These are phyloP conservation scores for Boletus reticuloceps DNA, from an alignment of 768 basidiomycete species.

Conservation along the genomic window DNA sequence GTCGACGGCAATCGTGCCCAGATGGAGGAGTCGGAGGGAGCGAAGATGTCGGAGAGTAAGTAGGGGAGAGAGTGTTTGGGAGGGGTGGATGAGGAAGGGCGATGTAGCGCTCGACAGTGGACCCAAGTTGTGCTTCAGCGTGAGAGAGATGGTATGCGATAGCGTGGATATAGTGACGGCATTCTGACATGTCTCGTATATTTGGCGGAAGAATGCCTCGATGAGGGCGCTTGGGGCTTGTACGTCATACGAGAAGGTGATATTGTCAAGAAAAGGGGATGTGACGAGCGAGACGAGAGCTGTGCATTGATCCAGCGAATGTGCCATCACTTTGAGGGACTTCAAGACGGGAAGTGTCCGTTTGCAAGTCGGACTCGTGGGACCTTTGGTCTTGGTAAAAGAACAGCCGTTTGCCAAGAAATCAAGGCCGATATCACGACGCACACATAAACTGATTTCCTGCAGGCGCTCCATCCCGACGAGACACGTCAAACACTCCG, in stretches of 20 bases:
- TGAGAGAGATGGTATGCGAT: constrained; percentile 18
- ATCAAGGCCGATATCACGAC: constrained; percentile 15
- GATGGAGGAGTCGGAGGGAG: constrained; percentile 21
- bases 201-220: constrained; percentile 23
- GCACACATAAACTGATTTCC: constrained; percentile 22
- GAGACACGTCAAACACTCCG: constrained; percentile 21
- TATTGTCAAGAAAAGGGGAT: constrained; percentile 20
- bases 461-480: constrained; percentile 20
- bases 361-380: not conserved
- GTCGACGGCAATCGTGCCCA: constrained; percentile 28
- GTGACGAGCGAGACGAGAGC: constrained; percentile 23
- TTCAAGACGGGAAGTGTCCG: constrained; percentile 23
- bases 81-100: constrained; percentile 26
- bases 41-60: constrained; percentile 20
- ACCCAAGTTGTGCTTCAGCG: constrained; percentile 27
- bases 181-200: constrained; percentile 16
- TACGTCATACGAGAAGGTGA: constrained; percentile 27
- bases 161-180: not conserved
- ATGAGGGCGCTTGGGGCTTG: constrained; percentile 23
- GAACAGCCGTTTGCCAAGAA: constrained; percentile 12
- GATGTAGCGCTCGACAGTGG: constrained; percentile 15
- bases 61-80: constrained; percentile 23
- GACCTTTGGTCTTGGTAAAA: not conserved
- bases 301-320: constrained; percentile 29
- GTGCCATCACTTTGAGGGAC: constrained; percentile 22